These are phyloP conservation scores for Triangularia setosa DNA, from an alignment of 2,329 filamentous ascomycete species.

Conservation along the genomic window DNA sequence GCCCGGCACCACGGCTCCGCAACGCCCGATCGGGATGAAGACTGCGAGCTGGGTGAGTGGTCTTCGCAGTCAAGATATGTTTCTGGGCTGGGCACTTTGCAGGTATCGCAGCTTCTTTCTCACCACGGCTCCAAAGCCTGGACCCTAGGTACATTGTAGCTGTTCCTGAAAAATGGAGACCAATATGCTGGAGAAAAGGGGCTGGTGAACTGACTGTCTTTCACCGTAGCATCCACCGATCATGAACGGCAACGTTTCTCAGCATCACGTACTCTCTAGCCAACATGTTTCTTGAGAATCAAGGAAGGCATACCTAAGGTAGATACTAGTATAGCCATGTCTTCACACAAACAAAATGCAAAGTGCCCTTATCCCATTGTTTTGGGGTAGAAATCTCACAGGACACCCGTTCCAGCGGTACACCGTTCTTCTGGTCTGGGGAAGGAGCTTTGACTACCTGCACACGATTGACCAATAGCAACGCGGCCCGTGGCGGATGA, in stretches of 20 bases:
- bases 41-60: not conserved
- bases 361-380: not conserved
- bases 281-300: not conserved
- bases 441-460: not conserved
- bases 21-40: not conserved
- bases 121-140: not conserved
- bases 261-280: not conserved
- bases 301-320: too few relatives aligned
- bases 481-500: not conserved
- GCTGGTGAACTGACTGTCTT: not conserved
- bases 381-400: not conserved
- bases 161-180: not conserved
- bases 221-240: not conserved
- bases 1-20: not conserved
- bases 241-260: not conserved
- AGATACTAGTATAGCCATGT: not conserved
- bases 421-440: not conserved
- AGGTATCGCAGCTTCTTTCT: too few relatives aligned
- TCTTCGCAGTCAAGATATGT: not conserved
- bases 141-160: not conserved
- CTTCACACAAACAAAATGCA: too few relatives aligned
- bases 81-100: too few relatives aligned
- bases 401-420: not conserved
- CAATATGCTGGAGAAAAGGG: not conserved
- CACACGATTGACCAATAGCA: constrained; percentile 4